Evolutionary conservation across 768 basidiomycete genomes (phyloP), one percentile per base, ranked within the genome.

Genomic region (Hemileccinum rubropunctum): DNA sequence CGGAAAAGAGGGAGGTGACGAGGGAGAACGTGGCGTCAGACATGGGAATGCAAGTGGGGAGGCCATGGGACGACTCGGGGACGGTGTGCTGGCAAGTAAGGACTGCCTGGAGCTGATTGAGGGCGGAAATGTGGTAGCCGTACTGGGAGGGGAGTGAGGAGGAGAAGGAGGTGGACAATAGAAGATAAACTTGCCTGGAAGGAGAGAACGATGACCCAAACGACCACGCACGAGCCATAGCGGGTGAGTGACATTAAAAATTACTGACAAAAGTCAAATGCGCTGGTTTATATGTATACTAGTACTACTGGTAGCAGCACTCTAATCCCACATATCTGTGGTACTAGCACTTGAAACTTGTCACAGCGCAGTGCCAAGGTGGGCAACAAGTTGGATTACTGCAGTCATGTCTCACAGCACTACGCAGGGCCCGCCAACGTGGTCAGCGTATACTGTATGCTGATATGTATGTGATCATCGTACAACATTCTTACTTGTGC

Each of bases 41-140:
- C 83, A 97, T 88, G 6, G 80, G 80, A 28, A 95, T 84, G 71
- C 94, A 95, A 32, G 82, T 75, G 3, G 88, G 81, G 9, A 90
- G 71, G 10, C 71, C 72, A 59, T 72, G 66, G 40, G 62, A 53
- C 1, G 44, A 45, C 20, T 3, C n/a, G 1, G 55, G 48, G 23
- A 50, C 17, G 9, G 47, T 47, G 28, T 64, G 58, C 44, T 78
- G 77, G 71, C 92, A 95, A 3, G 87, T 91, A 49, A 94, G 64
- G 37, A 86, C 82, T 5, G 78, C 79, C 62, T 91, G 84, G 21
- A 95, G 84, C 64, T 94, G 92, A 66, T 98, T 98, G 51, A 98
- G 79, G 14, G 86, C 86, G 2, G 92, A 89, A 36, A 93, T 90
- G 66, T 95, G 91, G 67, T 88, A 97, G n/a, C 93, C 94, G 71